A percentile compares a stretch with the other conserved stretches of the same genome.
These are phyloP conservation scores for Kokia cookei DNA, from an alignment of 441 rosid species.

Conservation along the genomic window DNA sequence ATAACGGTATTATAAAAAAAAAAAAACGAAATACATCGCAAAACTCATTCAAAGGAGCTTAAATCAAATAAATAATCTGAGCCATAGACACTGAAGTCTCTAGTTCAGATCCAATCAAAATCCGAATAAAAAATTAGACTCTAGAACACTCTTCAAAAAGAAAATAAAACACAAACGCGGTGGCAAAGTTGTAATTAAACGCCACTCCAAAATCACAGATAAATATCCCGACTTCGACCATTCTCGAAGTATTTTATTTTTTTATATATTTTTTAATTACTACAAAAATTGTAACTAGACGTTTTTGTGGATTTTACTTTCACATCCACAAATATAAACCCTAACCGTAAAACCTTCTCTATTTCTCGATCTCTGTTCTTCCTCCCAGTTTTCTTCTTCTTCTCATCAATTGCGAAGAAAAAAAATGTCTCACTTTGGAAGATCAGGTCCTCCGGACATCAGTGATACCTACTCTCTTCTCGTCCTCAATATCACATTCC, in stretches of 20 bases:
- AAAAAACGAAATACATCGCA: too few relatives aligned
- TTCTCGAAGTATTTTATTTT: background rate
- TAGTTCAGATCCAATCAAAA: too few relatives aligned
- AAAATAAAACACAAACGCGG: background rate
- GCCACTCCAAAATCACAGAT: background rate
- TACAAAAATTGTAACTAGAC: background rate
- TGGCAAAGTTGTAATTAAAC: background rate
- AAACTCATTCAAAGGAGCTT: too few relatives aligned
- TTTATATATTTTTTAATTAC: background rate
- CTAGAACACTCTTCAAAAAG: background rate
- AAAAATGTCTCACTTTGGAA: conserved; percentile 90
- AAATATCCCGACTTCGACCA: background rate
- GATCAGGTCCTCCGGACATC: conserved; percentile 97
- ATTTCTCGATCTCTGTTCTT: background rate
- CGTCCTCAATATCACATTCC: conserved; percentile 94
- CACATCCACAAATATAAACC: background rate
- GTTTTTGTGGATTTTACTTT: background rate
- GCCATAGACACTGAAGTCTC: too few relatives aligned
- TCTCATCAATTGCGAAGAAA: background rate
- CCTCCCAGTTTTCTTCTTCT: background rate
- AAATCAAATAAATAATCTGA: too few relatives aligned
- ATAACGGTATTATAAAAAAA: too few relatives aligned
- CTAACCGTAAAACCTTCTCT: background rate
- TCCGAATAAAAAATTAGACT: background rate
- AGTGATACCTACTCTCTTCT: conserved; percentile 91